Evolutionary conservation across 306 rosid species (phyloP).

Genomic region (Cicer chorassanicum): DNA sequence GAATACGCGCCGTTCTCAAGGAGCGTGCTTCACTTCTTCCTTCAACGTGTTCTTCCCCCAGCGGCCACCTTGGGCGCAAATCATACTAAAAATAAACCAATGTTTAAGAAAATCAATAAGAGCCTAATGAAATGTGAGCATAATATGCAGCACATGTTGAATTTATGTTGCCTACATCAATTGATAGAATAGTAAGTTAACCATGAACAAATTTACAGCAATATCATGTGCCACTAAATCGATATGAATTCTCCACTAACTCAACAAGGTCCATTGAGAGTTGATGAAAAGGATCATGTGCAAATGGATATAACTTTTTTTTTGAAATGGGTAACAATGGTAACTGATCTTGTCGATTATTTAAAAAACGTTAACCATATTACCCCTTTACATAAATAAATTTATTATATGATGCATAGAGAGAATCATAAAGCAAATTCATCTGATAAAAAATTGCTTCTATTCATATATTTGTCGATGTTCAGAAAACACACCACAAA

Average conservation of each 20-base stretch:
- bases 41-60: slow-evolving; percentile 84
- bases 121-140: background rate
- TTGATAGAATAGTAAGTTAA: background rate
- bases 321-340: background rate
- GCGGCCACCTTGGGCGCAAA: slow-evolving; percentile 93
- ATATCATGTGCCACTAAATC: background rate
- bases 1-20: slow-evolving; percentile 75
- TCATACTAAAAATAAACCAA: slow-evolving; percentile 61
- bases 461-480: slow-evolving; percentile 30
- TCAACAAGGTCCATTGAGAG: slow-evolving; percentile 19
- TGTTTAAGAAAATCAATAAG: slow-evolving; percentile 5
- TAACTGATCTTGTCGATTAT: slow-evolving; percentile 13
- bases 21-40: slow-evolving; percentile 91
- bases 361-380: background rate
- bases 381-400: background rate
- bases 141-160: background rate
- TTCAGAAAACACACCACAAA: slow-evolving; percentile 63
- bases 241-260: background rate
- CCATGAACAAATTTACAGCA: slow-evolving; percentile 28
- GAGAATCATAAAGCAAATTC: slow-evolving; percentile 22
- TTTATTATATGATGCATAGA: background rate
- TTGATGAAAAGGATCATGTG: background rate
- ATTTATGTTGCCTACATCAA: background rate
- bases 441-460: slow-evolving; percentile 16
- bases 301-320: slow-evolving; percentile 10